A percentile compares a stretch with the other conserved stretches of the same genome.
phyloP scores from a whole-genome alignment of 352 stramenopile species.

The Phytophthora melonis region DNA sequence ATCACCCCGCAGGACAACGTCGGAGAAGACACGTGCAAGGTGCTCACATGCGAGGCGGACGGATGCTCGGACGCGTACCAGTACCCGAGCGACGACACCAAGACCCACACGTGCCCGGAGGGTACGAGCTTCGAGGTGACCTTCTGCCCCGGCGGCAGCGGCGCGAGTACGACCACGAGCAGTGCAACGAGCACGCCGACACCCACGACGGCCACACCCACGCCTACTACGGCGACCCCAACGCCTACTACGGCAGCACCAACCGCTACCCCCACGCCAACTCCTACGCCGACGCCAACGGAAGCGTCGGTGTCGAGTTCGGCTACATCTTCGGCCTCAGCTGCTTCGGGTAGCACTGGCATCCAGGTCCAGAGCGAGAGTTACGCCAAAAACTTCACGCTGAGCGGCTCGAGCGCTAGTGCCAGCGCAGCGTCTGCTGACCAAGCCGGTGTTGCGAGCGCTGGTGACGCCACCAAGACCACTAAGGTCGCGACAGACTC shows the following conservation, averaged over 20 bases:
- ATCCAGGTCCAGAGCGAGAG: slow-evolving; percentile 36
- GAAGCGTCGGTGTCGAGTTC: slow-evolving; percentile 31
- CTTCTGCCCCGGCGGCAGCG: slow-evolving; percentile 67
- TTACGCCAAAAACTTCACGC: slow-evolving; percentile 40
- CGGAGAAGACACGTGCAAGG: slow-evolving; percentile 49
- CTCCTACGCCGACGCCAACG: slow-evolving; percentile 37
- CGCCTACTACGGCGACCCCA: slow-evolving; percentile 31
- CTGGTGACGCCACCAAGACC: slow-evolving; percentile 24
- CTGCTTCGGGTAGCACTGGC: slow-evolving; percentile 11
- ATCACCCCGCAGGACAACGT: slow-evolving; percentile 59
- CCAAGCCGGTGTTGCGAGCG: slow-evolving; percentile 24
- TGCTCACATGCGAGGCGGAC: slow-evolving; percentile 57
- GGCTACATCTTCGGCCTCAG: slow-evolving; percentile 11
- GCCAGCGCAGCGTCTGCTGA: slow-evolving; percentile 25
- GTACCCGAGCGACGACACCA: slow-evolving; percentile 67
- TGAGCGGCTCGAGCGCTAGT: slow-evolving; percentile 31
- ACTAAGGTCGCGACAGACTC: slow-evolving; percentile 13
- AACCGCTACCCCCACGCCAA: slow-evolving; percentile 30
- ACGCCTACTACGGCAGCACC: slow-evolving; percentile 32
- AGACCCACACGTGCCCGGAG: slow-evolving; percentile 65
- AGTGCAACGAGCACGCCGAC: slow-evolving; percentile 28
- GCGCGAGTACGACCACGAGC: slow-evolving; percentile 44
- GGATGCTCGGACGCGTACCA: slow-evolving; percentile 68
- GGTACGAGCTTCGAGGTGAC: slow-evolving; percentile 68
- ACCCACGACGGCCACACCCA: slow-evolving; percentile 27